These are phyloP conservation scores for Backusella westeae DNA, from an alignment of 192 early-diverging fungal genomes.

Conservation along the genomic window DNA sequence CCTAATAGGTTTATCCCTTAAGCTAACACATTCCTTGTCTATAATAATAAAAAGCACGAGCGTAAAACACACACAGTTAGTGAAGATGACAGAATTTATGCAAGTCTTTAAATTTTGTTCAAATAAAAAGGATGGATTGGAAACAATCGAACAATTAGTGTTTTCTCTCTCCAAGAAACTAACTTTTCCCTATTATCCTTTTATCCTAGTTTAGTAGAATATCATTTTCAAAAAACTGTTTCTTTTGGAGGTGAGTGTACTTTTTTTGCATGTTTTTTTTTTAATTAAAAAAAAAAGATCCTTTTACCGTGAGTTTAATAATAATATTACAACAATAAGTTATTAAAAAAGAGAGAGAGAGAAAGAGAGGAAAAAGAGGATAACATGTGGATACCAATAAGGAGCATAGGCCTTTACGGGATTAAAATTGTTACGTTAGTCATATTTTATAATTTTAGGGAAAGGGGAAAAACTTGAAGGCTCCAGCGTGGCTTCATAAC, in stretches of 20 bases:
- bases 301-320: neutral
- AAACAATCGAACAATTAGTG: neutral
- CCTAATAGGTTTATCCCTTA: neutral
- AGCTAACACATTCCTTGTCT: conserved; percentile 7
- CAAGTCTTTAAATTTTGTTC: neutral
- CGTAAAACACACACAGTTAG: neutral
- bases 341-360: neutral
- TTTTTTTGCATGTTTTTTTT: neutral
- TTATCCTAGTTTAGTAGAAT: neutral
- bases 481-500: neutral
- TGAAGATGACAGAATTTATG: neutral
- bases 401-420: neutral
- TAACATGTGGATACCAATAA: neutral
- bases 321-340: neutral
- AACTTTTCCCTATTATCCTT: neutral
- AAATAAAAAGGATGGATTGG: neutral
- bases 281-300: neutral
- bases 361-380: neutral
- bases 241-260: no score
- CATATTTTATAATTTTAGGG: conserved; percentile 5
- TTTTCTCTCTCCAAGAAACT: neutral
- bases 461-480: neutral
- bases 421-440: neutral
- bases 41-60: conserved; percentile 14
- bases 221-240: neutral